Percentiles rank a stretch among this genome's conserved stretches.
Evolutionary conservation across 2,329 filamentous ascomycete genomes (phyloP).

Genomic region (Diplodia mutila): DNA sequence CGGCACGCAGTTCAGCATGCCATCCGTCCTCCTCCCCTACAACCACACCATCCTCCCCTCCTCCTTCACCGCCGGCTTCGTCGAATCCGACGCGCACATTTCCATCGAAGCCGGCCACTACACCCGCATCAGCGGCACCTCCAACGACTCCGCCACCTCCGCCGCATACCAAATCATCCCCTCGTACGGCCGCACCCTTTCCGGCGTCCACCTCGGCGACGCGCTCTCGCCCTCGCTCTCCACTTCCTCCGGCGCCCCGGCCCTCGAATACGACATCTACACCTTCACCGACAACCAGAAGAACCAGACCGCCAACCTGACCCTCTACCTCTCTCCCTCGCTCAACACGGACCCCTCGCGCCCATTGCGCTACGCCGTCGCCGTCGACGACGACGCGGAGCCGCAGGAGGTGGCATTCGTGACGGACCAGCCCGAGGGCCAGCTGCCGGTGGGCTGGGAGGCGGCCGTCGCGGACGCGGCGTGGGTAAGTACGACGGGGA

Average conservation of each 20-base stretch:
- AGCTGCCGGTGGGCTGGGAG: slow-evolving; percentile 54
- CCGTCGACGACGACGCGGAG: slow-evolving; percentile 40
- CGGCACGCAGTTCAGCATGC: slow-evolving; percentile 41
- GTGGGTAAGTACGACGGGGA: slow-evolving; percentile 53
- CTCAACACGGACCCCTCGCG: slow-evolving; percentile 57
- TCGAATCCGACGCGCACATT: slow-evolving; percentile 40
- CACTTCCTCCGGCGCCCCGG: slow-evolving; percentile 35
- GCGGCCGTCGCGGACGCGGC: slow-evolving; percentile 55
- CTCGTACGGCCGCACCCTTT: slow-evolving; percentile 42
- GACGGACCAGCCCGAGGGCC: slow-evolving; percentile 46
- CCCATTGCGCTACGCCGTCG: slow-evolving; percentile 56
- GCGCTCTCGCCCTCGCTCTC: slow-evolving; percentile 36
- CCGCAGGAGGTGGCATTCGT: slow-evolving; percentile 48
- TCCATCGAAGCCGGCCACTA: slow-evolving; percentile 46
- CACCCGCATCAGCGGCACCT: slow-evolving; percentile 36
- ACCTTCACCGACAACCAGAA: slow-evolving; percentile 39
- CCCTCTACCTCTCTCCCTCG: slow-evolving; percentile 48
- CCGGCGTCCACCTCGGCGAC: slow-evolving; percentile 39
- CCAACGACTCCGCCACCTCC: slow-evolving; percentile 36
- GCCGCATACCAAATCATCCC: slow-evolving; percentile 38
- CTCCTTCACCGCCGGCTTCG: slow-evolving; percentile 39
- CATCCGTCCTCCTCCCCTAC: slow-evolving; percentile 38
- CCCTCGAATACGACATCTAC: slow-evolving; percentile 44
- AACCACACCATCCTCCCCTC: slow-evolving; percentile 42
- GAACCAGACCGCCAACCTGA: slow-evolving; percentile 36